Evolutionary conservation across 2,329 filamentous ascomycete species (phyloP).

Genomic region (Hymenoscyphus fraxineus): DNA sequence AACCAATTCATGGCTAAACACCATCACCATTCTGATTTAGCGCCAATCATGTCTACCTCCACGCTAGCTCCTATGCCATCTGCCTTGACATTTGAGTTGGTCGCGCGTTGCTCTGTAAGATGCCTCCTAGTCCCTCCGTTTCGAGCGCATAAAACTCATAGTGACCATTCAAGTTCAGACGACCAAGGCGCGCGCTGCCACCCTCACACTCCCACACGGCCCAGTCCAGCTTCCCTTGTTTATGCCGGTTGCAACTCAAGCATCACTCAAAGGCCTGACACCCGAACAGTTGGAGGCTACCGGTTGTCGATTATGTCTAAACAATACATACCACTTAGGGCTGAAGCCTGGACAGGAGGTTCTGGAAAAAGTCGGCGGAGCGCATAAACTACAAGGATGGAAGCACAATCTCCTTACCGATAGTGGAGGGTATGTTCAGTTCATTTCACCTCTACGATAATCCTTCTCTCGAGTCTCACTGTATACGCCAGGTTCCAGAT

Average conservation of each 20-base stretch:
- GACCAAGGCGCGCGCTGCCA: constrained; percentile 88
- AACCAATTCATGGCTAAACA: too few species aligned
- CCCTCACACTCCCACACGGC: constrained; percentile 85
- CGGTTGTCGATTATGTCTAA: constrained; percentile 84
- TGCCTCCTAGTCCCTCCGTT: constrained; percentile 6
- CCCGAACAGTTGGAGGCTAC: constrained; percentile 88
- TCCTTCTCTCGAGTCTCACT: not conserved
- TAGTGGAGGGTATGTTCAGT: constrained; percentile 58
- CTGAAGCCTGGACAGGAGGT: constrained; percentile 91
- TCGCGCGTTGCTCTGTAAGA: constrained; percentile 76
- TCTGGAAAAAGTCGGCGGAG: constrained; percentile 81
- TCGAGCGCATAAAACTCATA: constrained; percentile 13
- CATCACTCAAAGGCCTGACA: constrained; percentile 89
- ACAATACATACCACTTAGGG: constrained; percentile 97
- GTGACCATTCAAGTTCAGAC: constrained; percentile 53
- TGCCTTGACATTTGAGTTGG: constrained; percentile 73
- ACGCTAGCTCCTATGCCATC: constrained; percentile 43
- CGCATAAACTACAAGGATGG: constrained; percentile 94
- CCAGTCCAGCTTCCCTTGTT: constrained; percentile 87
- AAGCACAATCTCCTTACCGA: constrained; percentile 89
- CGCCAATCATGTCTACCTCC: not conserved
- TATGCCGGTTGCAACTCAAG: constrained; percentile 98
- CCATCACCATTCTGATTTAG: not conserved
- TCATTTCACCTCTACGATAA: not conserved
- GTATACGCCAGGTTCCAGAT: constrained; percentile 76